A percentile compares a stretch with the other conserved stretches of the same genome.
phyloP scores from a whole-genome alignment of 2,329 filamentous ascomycete species.

The Amesomyces nigricolor region DNA sequence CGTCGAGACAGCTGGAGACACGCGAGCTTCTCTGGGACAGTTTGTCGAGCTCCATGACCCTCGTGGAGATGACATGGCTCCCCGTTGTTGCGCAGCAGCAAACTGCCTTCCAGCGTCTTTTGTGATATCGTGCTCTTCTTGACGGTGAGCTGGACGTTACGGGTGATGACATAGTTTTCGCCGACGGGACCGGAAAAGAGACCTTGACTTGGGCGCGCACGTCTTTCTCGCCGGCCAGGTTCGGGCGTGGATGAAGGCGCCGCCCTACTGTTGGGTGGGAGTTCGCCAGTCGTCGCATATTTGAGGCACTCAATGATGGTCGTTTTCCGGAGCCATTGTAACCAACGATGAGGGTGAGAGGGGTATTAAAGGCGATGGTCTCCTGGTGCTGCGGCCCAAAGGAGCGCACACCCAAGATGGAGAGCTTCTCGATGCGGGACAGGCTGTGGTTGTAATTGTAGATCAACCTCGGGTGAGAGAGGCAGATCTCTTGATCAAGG shows the following conservation, averaged over 20 bases:
- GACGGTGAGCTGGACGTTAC: conserved; percentile 78
- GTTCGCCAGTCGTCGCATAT: conserved; percentile 91
- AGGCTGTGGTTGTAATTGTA: conserved; percentile 24
- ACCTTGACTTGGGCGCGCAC: conserved; percentile 89
- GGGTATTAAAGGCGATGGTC: conserved; percentile 76
- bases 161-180: conserved; percentile 73
- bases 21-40: conserved; percentile 82
- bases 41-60: conserved; percentile 73
- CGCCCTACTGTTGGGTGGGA: conserved; percentile 85
- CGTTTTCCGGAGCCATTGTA: conserved; percentile 87
- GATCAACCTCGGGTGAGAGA: not conserved
- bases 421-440: conserved; percentile 86
- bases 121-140: conserved; percentile 72
- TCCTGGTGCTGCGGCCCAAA: conserved; percentile 73
- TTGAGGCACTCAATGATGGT: conserved; percentile 99
- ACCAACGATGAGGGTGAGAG: conserved; percentile 91
- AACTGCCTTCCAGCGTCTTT: conserved; percentile 78
- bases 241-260: conserved; percentile 95
- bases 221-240: conserved; percentile 80
- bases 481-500: too few species aligned
- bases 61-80: conserved; percentile 73
- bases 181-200: conserved; percentile 78
- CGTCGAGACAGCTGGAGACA: conserved; percentile 87
- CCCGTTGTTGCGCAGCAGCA: conserved; percentile 71
- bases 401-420: conserved; percentile 76